Evolutionary conservation across 345 rosid species (phyloP), one percentile per base, ranked within the genome.

Genomic region (Corchorus olitorius): DNA sequence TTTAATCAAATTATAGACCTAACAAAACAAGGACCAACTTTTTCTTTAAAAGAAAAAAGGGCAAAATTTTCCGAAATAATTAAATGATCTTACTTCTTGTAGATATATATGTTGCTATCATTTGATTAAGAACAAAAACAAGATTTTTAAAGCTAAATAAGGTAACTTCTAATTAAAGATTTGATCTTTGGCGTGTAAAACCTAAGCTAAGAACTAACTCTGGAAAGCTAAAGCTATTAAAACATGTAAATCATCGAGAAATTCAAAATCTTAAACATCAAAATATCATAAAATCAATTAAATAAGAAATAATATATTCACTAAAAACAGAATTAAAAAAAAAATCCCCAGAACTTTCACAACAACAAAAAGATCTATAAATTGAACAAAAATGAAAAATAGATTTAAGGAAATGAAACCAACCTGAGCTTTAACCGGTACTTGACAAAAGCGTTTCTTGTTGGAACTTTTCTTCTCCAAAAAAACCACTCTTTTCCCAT

Each of bases 351-450:
- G 1, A 20, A 22, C 3, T 41, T 39, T n/a, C 54, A 34, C 37
- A 70, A 49, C 9, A 60, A 14, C 54, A 46, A 15, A 15, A 35
- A 22, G 60, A 67, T 59, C 48, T 9, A 48, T 1, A 48, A 69
- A 55, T 37, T 27, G 4, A 54, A 79, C 50, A 0, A 13, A 13
- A 48, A 35, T 0, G 19, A 3, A 0, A 35, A 34, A 14, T 5
- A 6, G 54, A 15, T 12, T 5, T 12, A 27, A 59, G 20, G 5
- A 19, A 12, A 65, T 34, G 5, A 19, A 15, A 76, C 84, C 12
- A 66, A 95, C 98, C 98, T 88, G 94, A 61, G 90, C 89, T 70
- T 66, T 77, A 49, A 87, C 62, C 58, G 88, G 78, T 43, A 76
- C 71, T 52, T 35, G 78, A 65, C 75, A 78, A 75, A 53, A 50